These are phyloP conservation scores for Zasmidium angulare DNA, from an alignment of 2,329 filamentous ascomycete species.

Conservation along the genomic window DNA sequence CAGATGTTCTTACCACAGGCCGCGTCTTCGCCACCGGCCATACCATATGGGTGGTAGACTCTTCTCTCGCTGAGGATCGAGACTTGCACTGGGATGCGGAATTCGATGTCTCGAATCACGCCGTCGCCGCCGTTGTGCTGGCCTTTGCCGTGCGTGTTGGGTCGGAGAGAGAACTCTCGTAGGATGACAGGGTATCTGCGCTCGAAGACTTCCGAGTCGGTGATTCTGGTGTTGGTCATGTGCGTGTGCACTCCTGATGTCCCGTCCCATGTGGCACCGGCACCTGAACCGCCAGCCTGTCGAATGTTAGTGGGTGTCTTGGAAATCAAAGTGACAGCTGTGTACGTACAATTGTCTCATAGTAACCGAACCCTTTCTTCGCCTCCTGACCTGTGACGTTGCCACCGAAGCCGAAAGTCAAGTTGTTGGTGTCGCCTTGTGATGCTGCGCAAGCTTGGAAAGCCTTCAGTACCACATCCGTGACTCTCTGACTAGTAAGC, in stretches of 20 bases:
- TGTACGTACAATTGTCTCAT: constrained; percentile 65
- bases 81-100: constrained; percentile 73
- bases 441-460: constrained; percentile 76
- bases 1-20: constrained; percentile 81
- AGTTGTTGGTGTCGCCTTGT: constrained; percentile 81
- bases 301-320: no score
- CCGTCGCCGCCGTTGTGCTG: constrained; percentile 73
- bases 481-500: constrained; percentile 74
- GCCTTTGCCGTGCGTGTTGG: constrained; percentile 64
- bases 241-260: constrained; percentile 76
- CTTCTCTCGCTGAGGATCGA: constrained; percentile 76
- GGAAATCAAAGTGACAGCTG: no score
- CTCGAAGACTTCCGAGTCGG: constrained; percentile 77
- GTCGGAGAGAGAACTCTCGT: constrained; percentile 65
- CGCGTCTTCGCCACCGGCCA: constrained; percentile 79
- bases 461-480: constrained; percentile 77
- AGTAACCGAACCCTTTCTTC: constrained; percentile 81
- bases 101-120: constrained; percentile 77
- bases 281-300: constrained; percentile 68
- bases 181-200: constrained; percentile 73
- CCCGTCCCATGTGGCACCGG: constrained; percentile 70
- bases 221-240: constrained; percentile 85
- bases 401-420: constrained; percentile 80
- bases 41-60: constrained; percentile 76
- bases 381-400: constrained; percentile 58